Evolutionary conservation across 495 filamentous ascomycete genomes (phyloP), one percentile per base, ranked within the genome.

Genomic region (Talaromyces stipitatus): DNA sequence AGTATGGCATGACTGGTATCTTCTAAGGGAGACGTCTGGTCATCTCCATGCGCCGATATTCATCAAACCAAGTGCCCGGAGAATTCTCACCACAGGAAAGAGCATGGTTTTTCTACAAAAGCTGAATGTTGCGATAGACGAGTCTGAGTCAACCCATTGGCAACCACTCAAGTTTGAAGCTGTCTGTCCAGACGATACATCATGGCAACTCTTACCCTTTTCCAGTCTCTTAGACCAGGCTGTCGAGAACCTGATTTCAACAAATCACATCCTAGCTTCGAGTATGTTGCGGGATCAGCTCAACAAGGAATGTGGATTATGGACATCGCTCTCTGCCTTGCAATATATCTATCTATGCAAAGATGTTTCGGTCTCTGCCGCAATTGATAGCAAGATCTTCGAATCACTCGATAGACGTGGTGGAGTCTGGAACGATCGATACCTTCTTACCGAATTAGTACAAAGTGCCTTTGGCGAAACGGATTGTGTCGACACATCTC

Each of bases 71-170:
- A 79, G 84, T 1, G 82, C 82, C 1, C 66, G 74, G 11, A 87
- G 82, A 58, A 88, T 96, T 23, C 90, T 96, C 57, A 90, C 83
- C 0, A 85, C 89, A 4, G 92, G 94, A 0, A 96, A 97, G 66
- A 94, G 85, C 62, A 85, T 91, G 58, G 83, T 94, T 1, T 88
- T 97, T 50, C 69, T 96, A 18, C 86, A 84, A 29, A 80, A 84
- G 29, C 77, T 89, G 51, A 69, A 74, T 30, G 62, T 63, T 10
- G 47, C 57, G 3, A 63, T 63, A 8, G 59, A 64, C 16, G 47
- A 58, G 22, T 16, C 60, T 4, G 61, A 66, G 18, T 33, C 52
- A 9, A 32, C 56, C 2, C 50, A 61, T 57, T 78, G 78, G 57
- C 66, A 72, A 11, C 70, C 60, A 11, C 65, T 89, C 41, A 73